Base-by-base conservation (phyloP, 805 yeast species). In the Candida maesae region DNA sequence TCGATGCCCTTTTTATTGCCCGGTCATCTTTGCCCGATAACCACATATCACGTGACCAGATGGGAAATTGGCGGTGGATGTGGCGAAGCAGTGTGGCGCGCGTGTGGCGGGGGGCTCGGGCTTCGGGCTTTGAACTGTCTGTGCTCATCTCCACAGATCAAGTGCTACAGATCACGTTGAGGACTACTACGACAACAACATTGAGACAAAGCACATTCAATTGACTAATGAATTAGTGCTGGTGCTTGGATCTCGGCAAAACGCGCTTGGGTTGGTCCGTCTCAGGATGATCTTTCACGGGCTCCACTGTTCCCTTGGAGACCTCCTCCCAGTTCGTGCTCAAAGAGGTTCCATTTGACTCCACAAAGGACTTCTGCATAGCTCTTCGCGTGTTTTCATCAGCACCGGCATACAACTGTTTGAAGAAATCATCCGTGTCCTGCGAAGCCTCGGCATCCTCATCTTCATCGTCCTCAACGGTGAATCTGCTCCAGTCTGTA, bases 241-340 rank as follows among this genome's bases (percentile, higher is more conserved):
- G n/a, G n/a, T n/a, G n/a, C n/a, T n/a, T n/a, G n/a, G n/a, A n/a
- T n/a, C n/a, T n/a, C n/a, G n/a, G n/a, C n/a, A n/a, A n/a, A n/a
- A n/a, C n/a, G n/a, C n/a, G n/a, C n/a, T n/a, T n/a, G n/a, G n/a
- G n/a, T n/a, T n/a, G n/a, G n/a, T n/a, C n/a, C n/a, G n/a, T n/a
- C n/a, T n/a, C n/a, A n/a, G n/a, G n/a, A n/a, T n/a, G n/a, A 21
- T 21, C 24, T 21, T 13, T 25, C n/a, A 25, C 28, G 12, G 15
- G 18, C 15, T 56, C 58, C 33, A 83, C 84, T 16, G 61, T 70
- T 44, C 77, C 78, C 41, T 74, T 69, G 28, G 76, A 69, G 2
- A 95, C 98, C 45, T 88, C 95, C 10, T 66, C 74, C 99, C 99
- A 93, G 58, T 87, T 85, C 4, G 99, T 93, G 34, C 95, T 86